Evolutionary conservation across 2,329 filamentous ascomycete genomes (phyloP), one percentile per base, ranked within the genome.

Genomic region (Fonsecaea erecta): DNA sequence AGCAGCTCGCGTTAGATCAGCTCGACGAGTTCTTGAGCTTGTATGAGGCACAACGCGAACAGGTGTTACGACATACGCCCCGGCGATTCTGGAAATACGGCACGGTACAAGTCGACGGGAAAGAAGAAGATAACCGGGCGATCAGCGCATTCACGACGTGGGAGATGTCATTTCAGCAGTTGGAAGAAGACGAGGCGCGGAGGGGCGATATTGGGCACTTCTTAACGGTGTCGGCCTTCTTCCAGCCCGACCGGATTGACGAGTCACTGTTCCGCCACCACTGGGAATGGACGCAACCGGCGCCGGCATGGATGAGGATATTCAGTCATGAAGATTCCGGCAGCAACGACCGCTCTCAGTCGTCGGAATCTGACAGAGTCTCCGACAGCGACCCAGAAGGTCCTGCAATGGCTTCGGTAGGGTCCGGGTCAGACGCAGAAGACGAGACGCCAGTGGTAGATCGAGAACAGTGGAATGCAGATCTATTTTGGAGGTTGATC

Each of bases 171-270:
- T 60, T 60, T 24, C 12, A 71, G 6, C 71, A 75, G 3, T 54
- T 71, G 4, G 6, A 32, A 37, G 21, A 18, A 16, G 56, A 32
- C 24, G 59, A 52, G 2, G 66, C 77, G 0, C 74, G 76, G 16
- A 69, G 53, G 35, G 74, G 76, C 18, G 75, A 75, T 0, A 68
- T 77, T 1, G 30, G 75, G 11, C 28, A 56, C 28, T 56, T 56
- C n/a, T 37, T 56, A 2, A 37, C 53, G 5, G 4, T 56, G 7
- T 37, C 53, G 28, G 53, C 53, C 2, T 56, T 56, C 34, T 11
- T 56, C 9, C 6, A 7, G 5, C 53, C 53, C 7, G 18, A 2
- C 18, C 18, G 3, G 5, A 21, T 56, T 12, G 21, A 18, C 24
- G 53, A 56, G 30, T 40, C 30, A 4, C 14, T 56, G 4, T 56